Percentiles rank a stretch among this genome's conserved stretches.
Evolutionary conservation across 2,329 filamentous ascomycete species (phyloP).

Genomic region (Ilyonectria robusta): DNA sequence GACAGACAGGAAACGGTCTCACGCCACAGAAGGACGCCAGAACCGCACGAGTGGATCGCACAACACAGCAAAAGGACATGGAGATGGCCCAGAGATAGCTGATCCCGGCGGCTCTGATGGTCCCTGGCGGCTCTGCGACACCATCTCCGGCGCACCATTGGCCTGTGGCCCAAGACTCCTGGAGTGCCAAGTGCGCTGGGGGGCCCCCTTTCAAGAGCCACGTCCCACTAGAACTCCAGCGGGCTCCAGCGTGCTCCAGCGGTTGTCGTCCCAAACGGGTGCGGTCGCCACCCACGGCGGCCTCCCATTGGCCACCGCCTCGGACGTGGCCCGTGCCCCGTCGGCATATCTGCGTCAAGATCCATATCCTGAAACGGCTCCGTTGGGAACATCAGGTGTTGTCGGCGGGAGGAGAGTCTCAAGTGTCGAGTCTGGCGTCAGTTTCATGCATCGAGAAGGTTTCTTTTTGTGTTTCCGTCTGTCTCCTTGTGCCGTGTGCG

Average conservation of each 20-base stretch:
- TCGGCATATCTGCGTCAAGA: slow-evolving; percentile 41
- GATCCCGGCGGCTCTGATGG: slow-evolving; percentile 28
- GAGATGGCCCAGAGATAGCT: slow-evolving; percentile 30
- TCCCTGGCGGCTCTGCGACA: slow-evolving; percentile 40
- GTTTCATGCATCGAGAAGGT: slow-evolving; percentile 43
- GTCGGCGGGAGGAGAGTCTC: slow-evolving; percentile 37
- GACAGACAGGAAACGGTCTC: slow-evolving; percentile 36
- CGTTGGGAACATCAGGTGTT: slow-evolving; percentile 47
- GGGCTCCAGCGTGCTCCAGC: slow-evolving; percentile 13
- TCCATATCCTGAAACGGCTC: slow-evolving; percentile 49
- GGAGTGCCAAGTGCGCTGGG: slow-evolving; percentile 22
- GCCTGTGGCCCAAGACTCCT: slow-evolving; percentile 38
- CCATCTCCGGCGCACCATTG: slow-evolving; percentile 31
- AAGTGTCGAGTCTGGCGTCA: slow-evolving; percentile 34
- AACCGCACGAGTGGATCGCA: slow-evolving; percentile 23
- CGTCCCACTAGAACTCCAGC: slow-evolving; percentile 4
- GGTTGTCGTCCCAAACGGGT: slow-evolving; percentile 45
- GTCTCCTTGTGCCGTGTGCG: slow-evolving; percentile 23
- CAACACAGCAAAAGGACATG: slow-evolving; percentile 6
- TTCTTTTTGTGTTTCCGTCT: slow-evolving; percentile 24
- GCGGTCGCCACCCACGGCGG: slow-evolving; percentile 32
- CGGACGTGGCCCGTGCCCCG: slow-evolving; percentile 34
- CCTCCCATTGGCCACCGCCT: slow-evolving; percentile 45
- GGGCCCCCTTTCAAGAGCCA: not conserved
- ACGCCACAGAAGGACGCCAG: slow-evolving; percentile 37